Percentiles rank a stretch among this genome's conserved stretches.
Conservation (phyloP, 2,329 filamentous ascomycete species). For the Diaporthe ilicicola region DNA sequence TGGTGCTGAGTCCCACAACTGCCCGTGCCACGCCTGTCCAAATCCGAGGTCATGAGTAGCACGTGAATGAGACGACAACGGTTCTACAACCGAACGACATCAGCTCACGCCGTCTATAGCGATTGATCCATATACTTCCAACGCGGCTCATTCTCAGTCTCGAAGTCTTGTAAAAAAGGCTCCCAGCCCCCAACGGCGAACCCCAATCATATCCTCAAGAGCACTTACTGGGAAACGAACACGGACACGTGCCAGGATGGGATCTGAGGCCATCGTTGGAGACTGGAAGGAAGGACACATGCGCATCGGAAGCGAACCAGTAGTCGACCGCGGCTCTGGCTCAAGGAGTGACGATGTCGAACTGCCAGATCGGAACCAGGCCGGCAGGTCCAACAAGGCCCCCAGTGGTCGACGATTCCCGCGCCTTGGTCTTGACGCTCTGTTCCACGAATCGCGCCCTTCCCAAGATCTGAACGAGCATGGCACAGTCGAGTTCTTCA, state of each 20-base stretch:
- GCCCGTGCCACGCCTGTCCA: neutral
- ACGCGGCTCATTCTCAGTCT: neutral
- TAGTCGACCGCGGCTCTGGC: neutral
- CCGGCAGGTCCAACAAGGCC: neutral
- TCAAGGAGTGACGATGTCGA: conserved; percentile 17
- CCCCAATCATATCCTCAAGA: neutral
- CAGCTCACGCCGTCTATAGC: neutral
- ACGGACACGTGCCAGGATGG: conserved; percentile 15
- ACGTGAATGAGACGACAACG: conserved; percentile 6
- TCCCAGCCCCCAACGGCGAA: neutral
- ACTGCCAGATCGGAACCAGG: conserved; percentile 8
- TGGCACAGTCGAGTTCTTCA: conserved; percentile 38
- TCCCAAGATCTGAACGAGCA: conserved; percentile 14
- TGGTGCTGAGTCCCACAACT: neutral
- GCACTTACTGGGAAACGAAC: too few species aligned
- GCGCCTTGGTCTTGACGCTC: conserved; percentile 23
- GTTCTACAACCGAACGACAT: conserved; percentile 8
- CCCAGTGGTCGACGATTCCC: conserved; percentile 20
- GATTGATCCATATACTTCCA: neutral
- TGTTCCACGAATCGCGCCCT: conserved; percentile 17
- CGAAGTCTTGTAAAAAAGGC: neutral
- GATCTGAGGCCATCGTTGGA: conserved; percentile 13
- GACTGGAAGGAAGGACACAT: conserved; percentile 24
- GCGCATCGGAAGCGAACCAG: conserved; percentile 19
- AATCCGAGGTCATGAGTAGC: neutral